Base-by-base conservation (phyloP, 129 eudicot species). In the Arctium lappa region DNA sequence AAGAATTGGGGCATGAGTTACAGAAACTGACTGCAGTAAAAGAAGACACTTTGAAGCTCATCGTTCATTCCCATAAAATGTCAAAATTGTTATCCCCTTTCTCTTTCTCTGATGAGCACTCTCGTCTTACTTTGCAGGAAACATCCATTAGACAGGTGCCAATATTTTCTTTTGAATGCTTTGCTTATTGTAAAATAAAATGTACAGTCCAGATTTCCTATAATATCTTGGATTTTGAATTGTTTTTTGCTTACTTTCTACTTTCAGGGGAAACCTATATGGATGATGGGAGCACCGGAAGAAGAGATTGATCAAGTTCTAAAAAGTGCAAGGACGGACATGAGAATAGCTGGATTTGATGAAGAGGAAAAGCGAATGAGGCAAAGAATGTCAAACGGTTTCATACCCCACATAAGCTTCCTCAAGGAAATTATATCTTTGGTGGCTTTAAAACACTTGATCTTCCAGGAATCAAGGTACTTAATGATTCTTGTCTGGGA, bases 361-460 rank as follows among this genome's bases (percentile, higher is more conserved):
- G 97, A 95, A 82, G 98, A 95, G 88, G 98, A 95, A 72, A 91
- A 86, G 86, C 91, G 98, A 81, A 79, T 89, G 71, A 89, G 91
- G 76, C 91, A 77, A 69, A 90, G 97, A 81, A 80, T 66, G 70
- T 80, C 76, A 15, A 46, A 86, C 5, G 89, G 93, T 76, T 80
- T 8, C 82, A 80, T 72, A n/a, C 85, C 8, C 78, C 86, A 15
- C 81, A 79, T 62, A 88, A 87, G 85, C 97, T 92, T 81, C 98
- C 98, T 44, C 87, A 88, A 81, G 98, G 98, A 84, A 80, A 74
- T 68, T 95, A 95, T 77, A 85, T 95, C 33, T 92, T 95, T 75
- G 86, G 90, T 88, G 97, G 78, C 76, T 95, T 95, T 73, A 97
- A 83, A 27, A 91, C 98, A 37, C 98, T 95, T 81, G 82, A 86